A percentile compares a stretch with the other conserved stretches of the same genome.
Evolutionary conservation across 192 early-diverging fungal genomes (phyloP).

Genomic region (Podila verticillata): DNA sequence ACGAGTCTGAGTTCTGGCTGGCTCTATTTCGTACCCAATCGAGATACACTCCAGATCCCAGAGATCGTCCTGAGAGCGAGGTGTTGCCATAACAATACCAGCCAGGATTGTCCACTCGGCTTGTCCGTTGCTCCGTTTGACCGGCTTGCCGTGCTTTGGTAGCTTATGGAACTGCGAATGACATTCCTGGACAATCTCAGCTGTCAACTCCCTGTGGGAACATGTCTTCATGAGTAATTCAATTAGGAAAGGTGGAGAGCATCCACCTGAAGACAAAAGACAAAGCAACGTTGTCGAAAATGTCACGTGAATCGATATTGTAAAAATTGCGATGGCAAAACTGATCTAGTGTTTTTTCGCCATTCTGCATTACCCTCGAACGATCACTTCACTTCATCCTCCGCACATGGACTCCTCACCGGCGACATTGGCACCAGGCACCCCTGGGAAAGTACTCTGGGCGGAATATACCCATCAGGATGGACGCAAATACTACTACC

Average conservation of each 20-base stretch:
- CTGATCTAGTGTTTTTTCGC: too few species aligned
- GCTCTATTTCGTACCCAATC: conserved; percentile 50
- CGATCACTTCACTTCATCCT: too few species aligned
- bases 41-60: conserved; percentile 55
- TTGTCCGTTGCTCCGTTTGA: conserved; percentile 53
- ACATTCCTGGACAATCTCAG: conserved; percentile 32
- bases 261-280: background rate
- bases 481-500: conserved; percentile 89
- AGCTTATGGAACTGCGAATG: conserved; percentile 61
- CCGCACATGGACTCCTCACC: conserved; percentile 4
- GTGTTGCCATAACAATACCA: conserved; percentile 66
- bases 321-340: too few species aligned
- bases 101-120: conserved; percentile 90
- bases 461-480: conserved; percentile 80
- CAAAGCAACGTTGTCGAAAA: background rate
- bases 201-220: background rate
- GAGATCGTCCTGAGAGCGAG: background rate
- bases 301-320: background rate
- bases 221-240: background rate
- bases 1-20: background rate
- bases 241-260: conserved; percentile 4
- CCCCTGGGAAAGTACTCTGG: conserved; percentile 63
- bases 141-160: conserved; percentile 83
- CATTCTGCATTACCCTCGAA: too few species aligned
- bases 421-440: background rate